Base-by-base conservation (phyloP, 768 basidiomycete genomes). In the Lentinula edodes region DNA sequence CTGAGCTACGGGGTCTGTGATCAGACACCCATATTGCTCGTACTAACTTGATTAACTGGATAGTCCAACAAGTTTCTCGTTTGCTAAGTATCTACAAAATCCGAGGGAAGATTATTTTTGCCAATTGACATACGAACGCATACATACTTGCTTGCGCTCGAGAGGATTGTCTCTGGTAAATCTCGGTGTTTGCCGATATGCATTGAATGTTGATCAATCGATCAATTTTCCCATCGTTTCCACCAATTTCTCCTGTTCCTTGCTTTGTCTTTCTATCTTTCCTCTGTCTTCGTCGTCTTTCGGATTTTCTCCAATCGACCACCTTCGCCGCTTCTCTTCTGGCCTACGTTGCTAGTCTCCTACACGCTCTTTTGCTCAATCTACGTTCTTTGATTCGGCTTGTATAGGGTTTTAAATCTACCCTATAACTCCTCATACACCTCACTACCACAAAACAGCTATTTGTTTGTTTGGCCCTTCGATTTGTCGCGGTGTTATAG, bases 301-400 rank as follows among this genome's bases (percentile, higher is more conserved):
- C 23, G 43, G 43, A 28, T 20, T 34, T 41, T n/a, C 16, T 38
- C 39, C 28, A 53, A 38, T 34, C 5, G 36, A 35, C 52, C 32
- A 36, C 53, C 23, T 56, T 43, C 55, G 55, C 43, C 55, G 10
- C 20, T 34, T 43, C 41, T 32, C 12, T 56, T 46, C 23, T 6
- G 41, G 38, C 55, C 20, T 13, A 15, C 39, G n/a, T 32, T 41
- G 38, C 55, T 43, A 42, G 23, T 23, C 23, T 28, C 12, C 36
- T n/a, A 39, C 52, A 56, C 55, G 23, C 55, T 56, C 55, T 45
- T 56, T 54, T 56, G 23, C 55, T 43, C 55, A 56, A 54, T 15
- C 55, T 56, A 56, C 55, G 55, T 56, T 56, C 55, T 56, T 56
- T 56, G 23, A 54, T 54, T 41, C 51, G 51, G 32, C 51, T 15